A percentile compares a stretch with the other conserved stretches of the same genome.
These are phyloP conservation scores for Neurospora intermedia DNA, from an alignment of 495 filamentous ascomycete genomes.

Conservation along the genomic window DNA sequence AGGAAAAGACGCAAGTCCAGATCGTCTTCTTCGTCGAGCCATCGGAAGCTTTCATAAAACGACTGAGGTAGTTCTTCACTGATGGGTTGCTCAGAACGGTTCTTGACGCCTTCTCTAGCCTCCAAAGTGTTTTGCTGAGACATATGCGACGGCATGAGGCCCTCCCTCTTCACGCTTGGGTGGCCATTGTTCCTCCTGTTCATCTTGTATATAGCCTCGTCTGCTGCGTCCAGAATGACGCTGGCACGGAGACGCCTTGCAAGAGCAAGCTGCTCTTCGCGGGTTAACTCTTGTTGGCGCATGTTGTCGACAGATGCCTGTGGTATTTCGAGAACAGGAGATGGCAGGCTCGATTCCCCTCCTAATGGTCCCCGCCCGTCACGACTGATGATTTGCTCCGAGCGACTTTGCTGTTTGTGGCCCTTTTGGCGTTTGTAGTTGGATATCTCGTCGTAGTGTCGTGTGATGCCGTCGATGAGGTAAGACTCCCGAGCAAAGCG, in stretches of 20 bases:
- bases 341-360: background rate
- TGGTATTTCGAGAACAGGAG: constrained; percentile 29
- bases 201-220: constrained; percentile 51
- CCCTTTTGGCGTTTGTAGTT: constrained; percentile 29
- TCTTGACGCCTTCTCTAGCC: constrained; percentile 14
- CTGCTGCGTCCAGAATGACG: constrained; percentile 58
- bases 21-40: constrained; percentile 70
- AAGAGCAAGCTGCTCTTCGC: constrained; percentile 59
- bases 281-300: constrained; percentile 37
- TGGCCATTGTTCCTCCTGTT: constrained; percentile 26
- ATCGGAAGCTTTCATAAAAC: constrained; percentile 61
- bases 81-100: constrained; percentile 32
- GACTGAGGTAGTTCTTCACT: constrained; percentile 27
- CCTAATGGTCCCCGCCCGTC: constrained; percentile 8
- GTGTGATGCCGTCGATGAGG: constrained; percentile 27
- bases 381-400: constrained; percentile 28
- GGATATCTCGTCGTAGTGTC: constrained; percentile 32
- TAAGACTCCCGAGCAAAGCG: constrained; percentile 46
- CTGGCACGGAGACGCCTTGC: constrained; percentile 44
- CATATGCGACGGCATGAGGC: constrained; percentile 26
- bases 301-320: background rate
- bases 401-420: constrained; percentile 22
- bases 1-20: constrained; percentile 56
- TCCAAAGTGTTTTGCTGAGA: background rate
- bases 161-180: constrained; percentile 7